A percentile compares a stretch with the other conserved stretches of the same genome.
phyloP scores from a whole-genome alignment of 352 stramenopile species.

The Globisporangium nodosum region DNA sequence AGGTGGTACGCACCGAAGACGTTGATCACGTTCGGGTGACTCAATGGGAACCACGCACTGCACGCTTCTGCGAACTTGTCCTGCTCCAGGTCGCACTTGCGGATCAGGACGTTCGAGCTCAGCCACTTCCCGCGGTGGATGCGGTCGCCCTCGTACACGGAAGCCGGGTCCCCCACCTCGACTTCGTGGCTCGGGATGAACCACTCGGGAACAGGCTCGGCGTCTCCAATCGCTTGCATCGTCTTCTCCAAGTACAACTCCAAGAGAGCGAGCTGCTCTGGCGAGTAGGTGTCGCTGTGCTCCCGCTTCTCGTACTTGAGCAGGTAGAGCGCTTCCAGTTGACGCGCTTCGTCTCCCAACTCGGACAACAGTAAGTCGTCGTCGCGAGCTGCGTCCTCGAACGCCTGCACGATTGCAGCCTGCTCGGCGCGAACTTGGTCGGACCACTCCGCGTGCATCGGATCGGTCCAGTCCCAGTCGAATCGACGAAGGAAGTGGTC shows the following conservation, averaged over 20 bases:
- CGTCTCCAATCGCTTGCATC: not conserved
- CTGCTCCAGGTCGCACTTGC: conserved; percentile 1
- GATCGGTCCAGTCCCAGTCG: conserved; percentile 1
- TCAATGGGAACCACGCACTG: conserved; percentile 79
- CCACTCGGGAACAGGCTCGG: conserved; percentile 1
- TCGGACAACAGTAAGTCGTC: not conserved
- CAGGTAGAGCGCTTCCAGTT: conserved; percentile 1
- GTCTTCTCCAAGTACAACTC: conserved; percentile 3
- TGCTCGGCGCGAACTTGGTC: not conserved
- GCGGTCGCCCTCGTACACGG: not conserved
- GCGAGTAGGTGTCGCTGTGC: not conserved
- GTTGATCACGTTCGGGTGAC: conserved; percentile 83
- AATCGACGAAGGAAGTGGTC: not conserved
- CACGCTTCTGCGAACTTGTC: conserved; percentile 47
- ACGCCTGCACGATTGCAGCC: not conserved
- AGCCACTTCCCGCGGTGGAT: conserved; percentile 1
- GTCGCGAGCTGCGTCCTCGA: not conserved
- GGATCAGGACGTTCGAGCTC: not conserved
- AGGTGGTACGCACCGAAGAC: conserved; percentile 42
- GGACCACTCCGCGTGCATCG: conserved; percentile 1
- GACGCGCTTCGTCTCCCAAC: not conserved
- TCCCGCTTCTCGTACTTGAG: conserved; percentile 1
- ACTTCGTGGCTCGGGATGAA: conserved; percentile 7
- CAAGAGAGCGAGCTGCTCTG: not conserved
- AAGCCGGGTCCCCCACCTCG: not conserved